These are phyloP conservation scores for Penicillium robsamsonii DNA, from an alignment of 495 filamentous ascomycete genomes.

Conservation along the genomic window DNA sequence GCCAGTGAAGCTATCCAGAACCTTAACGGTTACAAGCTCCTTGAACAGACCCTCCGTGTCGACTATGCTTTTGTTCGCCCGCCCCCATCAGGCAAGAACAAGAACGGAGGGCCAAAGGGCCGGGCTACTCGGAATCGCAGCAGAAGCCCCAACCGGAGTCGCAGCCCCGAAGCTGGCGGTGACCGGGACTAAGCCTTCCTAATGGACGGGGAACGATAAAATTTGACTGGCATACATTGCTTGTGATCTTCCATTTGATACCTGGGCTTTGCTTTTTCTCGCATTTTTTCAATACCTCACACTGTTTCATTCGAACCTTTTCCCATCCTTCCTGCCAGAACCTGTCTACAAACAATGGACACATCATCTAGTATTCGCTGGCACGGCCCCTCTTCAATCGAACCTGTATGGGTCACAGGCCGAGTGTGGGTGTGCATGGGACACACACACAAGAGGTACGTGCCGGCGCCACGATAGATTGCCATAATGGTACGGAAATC, in stretches of 20 bases:
- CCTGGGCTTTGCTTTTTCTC: constrained; percentile 15
- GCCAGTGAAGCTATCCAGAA: constrained; percentile 83
- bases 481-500: constrained; percentile 28
- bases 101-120: constrained; percentile 51
- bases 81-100: constrained; percentile 65
- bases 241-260: constrained; percentile 12
- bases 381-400: constrained; percentile 5
- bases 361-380: constrained; percentile 10
- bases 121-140: constrained; percentile 52
- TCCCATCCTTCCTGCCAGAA: constrained; percentile 7
- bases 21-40: constrained; percentile 74
- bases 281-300: constrained; percentile 2
- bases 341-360: constrained; percentile 15
- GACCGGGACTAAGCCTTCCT: constrained; percentile 34
- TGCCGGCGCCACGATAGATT: constrained; percentile 36
- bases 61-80: constrained; percentile 98
- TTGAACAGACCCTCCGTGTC: constrained; percentile 88
- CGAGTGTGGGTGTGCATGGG: not conserved
- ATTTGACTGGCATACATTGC: constrained; percentile 2
- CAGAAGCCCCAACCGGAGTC: constrained; percentile 56
- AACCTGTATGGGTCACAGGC: not conserved
- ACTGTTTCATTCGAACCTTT: constrained; percentile 3
- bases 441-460: constrained; percentile 15
- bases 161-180: constrained; percentile 51
- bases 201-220: constrained; percentile 1